These are phyloP conservation scores for Eucalyptus melliodora DNA, from an alignment of 345 rosid genomes.

Conservation along the genomic window DNA sequence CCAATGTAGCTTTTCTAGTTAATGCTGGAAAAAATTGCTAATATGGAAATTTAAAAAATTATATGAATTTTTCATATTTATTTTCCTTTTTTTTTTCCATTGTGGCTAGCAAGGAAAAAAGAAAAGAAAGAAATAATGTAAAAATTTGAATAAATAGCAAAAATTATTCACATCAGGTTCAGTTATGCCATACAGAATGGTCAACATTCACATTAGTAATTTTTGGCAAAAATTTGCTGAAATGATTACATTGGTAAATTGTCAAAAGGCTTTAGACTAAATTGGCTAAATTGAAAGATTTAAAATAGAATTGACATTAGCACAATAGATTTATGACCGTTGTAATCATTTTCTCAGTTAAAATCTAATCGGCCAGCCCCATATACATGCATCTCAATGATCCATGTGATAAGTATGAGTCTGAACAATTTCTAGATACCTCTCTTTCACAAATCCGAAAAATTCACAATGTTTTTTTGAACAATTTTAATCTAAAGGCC, in stretches of 20 bases:
- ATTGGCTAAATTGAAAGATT: too few species aligned
- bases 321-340: neutral
- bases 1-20: neutral
- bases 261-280: too few species aligned
- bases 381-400: neutral
- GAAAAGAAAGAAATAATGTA: neutral
- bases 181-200: accelerated
- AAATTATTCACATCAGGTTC: accelerated
- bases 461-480: neutral
- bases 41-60: neutral
- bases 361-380: neutral
- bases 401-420: neutral
- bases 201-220: neutral
- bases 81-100: neutral
- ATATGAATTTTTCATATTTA: neutral
- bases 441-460: neutral
- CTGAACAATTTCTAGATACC: neutral
- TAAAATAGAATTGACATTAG: neutral
- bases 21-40: neutral
- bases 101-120: neutral
- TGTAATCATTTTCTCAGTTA: neutral
- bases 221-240: neutral
- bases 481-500: neutral
- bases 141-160: neutral
- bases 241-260: neutral